phyloP scores from a whole-genome alignment of 2,329 filamentous ascomycete species.

The Alternaria dauci region DNA sequence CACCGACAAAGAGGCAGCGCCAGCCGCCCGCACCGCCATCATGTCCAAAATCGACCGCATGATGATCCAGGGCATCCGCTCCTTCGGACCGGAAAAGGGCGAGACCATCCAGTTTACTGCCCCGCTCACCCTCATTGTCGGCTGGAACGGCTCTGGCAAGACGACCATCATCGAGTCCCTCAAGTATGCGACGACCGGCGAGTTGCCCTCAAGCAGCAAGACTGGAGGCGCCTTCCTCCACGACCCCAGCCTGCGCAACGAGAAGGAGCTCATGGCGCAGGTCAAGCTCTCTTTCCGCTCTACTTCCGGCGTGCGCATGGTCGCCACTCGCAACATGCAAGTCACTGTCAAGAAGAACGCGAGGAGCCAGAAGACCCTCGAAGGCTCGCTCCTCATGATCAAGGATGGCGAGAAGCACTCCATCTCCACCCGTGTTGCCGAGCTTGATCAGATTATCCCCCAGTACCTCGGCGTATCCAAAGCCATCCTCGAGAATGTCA shows the following conservation, averaged over 20 bases:
- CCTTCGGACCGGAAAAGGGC: constrained; percentile 77
- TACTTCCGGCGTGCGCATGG: constrained; percentile 79
- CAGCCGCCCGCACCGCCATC: constrained; percentile 6
- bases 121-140: constrained; percentile 94
- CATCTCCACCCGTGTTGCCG: constrained; percentile 80
- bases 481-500: constrained; percentile 90
- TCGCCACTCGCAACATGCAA: constrained; percentile 83
- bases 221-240: constrained; percentile 93
- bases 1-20: neutral
- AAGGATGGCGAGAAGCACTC: constrained; percentile 81
- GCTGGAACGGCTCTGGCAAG: constrained; percentile 96
- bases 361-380: constrained; percentile 81
- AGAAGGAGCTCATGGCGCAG: constrained; percentile 89
- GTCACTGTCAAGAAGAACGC: constrained; percentile 84
- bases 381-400: constrained; percentile 77
- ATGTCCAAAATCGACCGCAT: constrained; percentile 83
- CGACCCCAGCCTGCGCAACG: constrained; percentile 89
- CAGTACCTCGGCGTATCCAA: constrained; percentile 87
- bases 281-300: constrained; percentile 88
- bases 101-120: constrained; percentile 89
- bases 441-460: constrained; percentile 85
- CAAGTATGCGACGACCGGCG: constrained; percentile 96
- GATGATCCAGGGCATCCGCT: constrained; percentile 82
- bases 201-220: constrained; percentile 87
- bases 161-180: constrained; percentile 99